Base-by-base conservation (phyloP, 805 yeast species). In the Candida caryicola region DNA sequence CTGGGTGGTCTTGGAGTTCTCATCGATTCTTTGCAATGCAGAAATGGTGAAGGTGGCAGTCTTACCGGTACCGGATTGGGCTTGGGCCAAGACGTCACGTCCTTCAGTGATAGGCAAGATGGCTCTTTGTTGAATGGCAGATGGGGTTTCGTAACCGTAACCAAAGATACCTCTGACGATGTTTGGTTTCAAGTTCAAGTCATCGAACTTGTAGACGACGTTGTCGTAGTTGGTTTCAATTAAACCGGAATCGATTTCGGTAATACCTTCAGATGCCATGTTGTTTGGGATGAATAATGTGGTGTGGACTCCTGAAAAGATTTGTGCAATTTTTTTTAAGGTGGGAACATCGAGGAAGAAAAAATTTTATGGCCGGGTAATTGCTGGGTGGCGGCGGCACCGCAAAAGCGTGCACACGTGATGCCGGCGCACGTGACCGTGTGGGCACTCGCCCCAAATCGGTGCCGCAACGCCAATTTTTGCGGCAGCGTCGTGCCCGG, bases 41-140 rank as follows among this genome's bases (percentile, higher is more conserved):
- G 96, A 91, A 50, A 93, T 91, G 47, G 97, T 77, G 74, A 93
- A 93, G 33, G 99, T 93, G 49, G 98, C 99, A 19, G 99, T 93
- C 73, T 93, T 93, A 69, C 99, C 99, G 34, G 99, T 93, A 69
- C 99, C 99, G 26, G 96, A 88, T 71, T 93, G 99, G 43, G 99
- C 98, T 72, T 93, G 99, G 44, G 99, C 99, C 47, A 93, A 80
- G 38, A 90, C 95, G 66, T 93, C 99, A 66, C 89, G 82, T 40
- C 96, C 96, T 59, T 81, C 82, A 55, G 89, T 84, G 65, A 93
- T 90, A 64, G 95, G 99, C 69, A 85, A 73, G 54, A 93, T 93
- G 47, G 98, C 99, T 66, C 99, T 81, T 60, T 89, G 90, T 73
- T 93, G 99, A 71, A 93, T 93, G 40, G 98, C 93, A 39, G 97